Percentiles rank a stretch among this genome's conserved stretches.
Evolutionary conservation across 805 yeast species (phyloP).

Genomic region (Torulaspora indica): DNA sequence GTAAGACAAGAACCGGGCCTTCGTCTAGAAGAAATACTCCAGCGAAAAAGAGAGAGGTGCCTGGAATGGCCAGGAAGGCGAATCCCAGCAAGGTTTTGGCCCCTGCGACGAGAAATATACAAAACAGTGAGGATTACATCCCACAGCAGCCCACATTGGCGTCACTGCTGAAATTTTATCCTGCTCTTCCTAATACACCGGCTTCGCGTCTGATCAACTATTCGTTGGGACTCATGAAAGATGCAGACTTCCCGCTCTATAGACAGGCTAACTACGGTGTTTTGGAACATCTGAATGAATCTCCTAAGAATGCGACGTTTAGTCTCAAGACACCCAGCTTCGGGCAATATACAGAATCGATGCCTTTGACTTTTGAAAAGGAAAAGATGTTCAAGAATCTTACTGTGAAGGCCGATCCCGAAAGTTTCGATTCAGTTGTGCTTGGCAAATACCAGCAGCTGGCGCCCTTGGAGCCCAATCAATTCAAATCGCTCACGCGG

Average conservation of each 20-base stretch:
- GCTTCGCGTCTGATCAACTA: constrained; percentile 20
- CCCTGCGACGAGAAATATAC: constrained; percentile 6
- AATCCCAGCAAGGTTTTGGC: background rate
- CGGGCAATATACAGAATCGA: constrained; percentile 66
- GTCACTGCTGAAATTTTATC: constrained; percentile 25
- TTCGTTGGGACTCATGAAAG: constrained; percentile 21
- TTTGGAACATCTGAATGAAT: constrained; percentile 3
- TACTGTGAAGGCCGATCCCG: constrained; percentile 12
- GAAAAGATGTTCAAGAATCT: constrained; percentile 29
- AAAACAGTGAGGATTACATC: constrained; percentile 11
- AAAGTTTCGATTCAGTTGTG: constrained; percentile 17
- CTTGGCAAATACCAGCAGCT: constrained; percentile 24
- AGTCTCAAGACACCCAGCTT: constrained; percentile 55
- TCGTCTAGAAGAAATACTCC: constrained; percentile 4
- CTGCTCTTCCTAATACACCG: constrained; percentile 20
- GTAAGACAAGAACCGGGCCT: constrained; percentile 1
- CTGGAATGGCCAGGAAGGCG: constrained; percentile 14
- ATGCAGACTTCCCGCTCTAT: constrained; percentile 26
- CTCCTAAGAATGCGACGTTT: constrained; percentile 14
- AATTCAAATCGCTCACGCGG: constrained; percentile 19
- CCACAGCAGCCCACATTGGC: constrained; percentile 28
- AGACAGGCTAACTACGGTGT: constrained; percentile 25
- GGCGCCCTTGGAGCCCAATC: constrained; percentile 7
- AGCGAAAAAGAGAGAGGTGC: constrained; percentile 11
- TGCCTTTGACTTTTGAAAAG: constrained; percentile 29